Evolutionary conservation across 2,329 filamentous ascomycete species (phyloP), one percentile per base, ranked within the genome.

Genomic region (Pseudogymnoascus pannorum): DNA sequence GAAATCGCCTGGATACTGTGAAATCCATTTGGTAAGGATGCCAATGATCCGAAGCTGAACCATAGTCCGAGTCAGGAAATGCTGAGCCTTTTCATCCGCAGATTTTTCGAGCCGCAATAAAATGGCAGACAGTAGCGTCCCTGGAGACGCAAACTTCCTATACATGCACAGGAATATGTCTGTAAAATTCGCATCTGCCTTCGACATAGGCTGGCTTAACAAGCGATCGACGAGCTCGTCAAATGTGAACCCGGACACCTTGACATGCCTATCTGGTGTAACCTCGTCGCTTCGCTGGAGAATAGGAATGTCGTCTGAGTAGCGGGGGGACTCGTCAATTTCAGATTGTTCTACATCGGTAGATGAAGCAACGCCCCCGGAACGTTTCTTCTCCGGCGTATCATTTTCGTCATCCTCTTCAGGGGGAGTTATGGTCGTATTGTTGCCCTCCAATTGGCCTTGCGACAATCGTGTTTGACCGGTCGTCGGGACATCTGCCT

Each of bases 101-200:
- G 89, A 77, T 14, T 78, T 80, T 66, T 96, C 88, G 63, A 96
- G 85, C 38, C 89, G 86, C 62, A 87, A 81, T 40, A 96, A 79
- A 48, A 97, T 88, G 6, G 90, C 86, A 40, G 86, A 82, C 59
- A 97, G 85, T 4, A 99, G 80, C 66, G 88, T 83, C 8, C 83
- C 82, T 0, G 94, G 94, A 1, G 92, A 85, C 3, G 91, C 89
- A 72, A 99, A 97, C 73, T 94, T 95, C 64, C 94, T 88, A 75
- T 97, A 97, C 12, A 97, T 79, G 66, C 93, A 96, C 29, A 97
- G 79, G 69, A 97, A 97, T 16, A 96, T 87, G 48, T 92, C 86
- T 1, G 85, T 83, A 71, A 97, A 99, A 73, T 96, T 96, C 62
- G 84, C 82, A 71, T 97, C 94, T n/a, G 87, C 82, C 70, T 91